Evolutionary conservation across 1,284 basidiomycete genomes (phyloP).

Genomic region (Butyriboletus appendiculatus): DNA sequence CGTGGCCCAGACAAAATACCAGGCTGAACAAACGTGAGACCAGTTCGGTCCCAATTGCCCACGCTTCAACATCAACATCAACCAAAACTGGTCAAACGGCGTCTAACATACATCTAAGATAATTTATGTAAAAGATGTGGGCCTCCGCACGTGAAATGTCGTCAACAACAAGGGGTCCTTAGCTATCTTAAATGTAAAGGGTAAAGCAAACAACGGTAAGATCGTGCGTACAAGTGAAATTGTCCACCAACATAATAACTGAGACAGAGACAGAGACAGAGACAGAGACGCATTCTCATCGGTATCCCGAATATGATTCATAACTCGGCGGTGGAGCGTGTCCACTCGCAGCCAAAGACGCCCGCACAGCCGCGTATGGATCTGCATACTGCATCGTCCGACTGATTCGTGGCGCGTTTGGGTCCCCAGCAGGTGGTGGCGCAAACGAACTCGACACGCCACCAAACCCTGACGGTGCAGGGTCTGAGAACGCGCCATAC

Average conservation of each 20-base stretch:
- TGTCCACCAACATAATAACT: slow-evolving; percentile 2
- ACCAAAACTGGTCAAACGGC: not conserved
- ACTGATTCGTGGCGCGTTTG: slow-evolving; percentile 58
- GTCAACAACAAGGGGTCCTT: slow-evolving; percentile 13
- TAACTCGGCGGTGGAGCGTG: slow-evolving; percentile 47
- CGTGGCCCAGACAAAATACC: not conserved
- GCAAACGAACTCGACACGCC: slow-evolving; percentile 31
- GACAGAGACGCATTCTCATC: slow-evolving; percentile 11
- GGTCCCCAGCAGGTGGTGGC: slow-evolving; percentile 38
- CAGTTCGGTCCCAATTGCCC: slow-evolving; percentile 9
- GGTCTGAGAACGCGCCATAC: slow-evolving; percentile 86
- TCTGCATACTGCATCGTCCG: slow-evolving; percentile 89
- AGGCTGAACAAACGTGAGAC: slow-evolving; percentile 18
- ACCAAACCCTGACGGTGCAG: slow-evolving; percentile 69
- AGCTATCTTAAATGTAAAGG: slow-evolving; percentile 8
- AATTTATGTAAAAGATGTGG: slow-evolving; percentile 6
- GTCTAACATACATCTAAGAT: slow-evolving; percentile 13
- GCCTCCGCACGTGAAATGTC: slow-evolving; percentile 1
- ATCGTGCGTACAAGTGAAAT: slow-evolving; percentile 16
- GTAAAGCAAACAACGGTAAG: slow-evolving; percentile 8
- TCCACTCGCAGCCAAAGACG: slow-evolving; percentile 38
- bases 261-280: not conserved
- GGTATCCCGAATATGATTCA: slow-evolving; percentile 43
- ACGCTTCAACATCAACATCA: not conserved
- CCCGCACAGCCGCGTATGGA: slow-evolving; percentile 75